phyloP scores from a whole-genome alignment of 176 grass and related monocot genomes.

The Hyparrhenia diplandra region DNA sequence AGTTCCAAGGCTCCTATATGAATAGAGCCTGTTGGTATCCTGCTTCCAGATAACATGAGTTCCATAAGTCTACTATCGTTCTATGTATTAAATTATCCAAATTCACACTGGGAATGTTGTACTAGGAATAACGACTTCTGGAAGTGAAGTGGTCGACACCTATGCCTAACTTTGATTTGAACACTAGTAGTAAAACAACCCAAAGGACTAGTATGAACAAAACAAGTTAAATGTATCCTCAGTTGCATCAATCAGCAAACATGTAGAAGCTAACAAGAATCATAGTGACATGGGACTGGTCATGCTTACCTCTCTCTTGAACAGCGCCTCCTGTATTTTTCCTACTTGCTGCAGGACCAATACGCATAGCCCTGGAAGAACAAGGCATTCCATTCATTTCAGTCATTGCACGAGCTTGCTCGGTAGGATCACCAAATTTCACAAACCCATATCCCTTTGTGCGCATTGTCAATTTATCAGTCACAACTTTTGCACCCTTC shows the following conservation, averaged over 20 bases:
- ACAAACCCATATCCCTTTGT: slow-evolving; percentile 99
- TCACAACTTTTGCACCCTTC: slow-evolving; percentile 96
- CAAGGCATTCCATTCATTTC: slow-evolving; percentile 98
- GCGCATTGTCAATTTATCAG: slow-evolving; percentile 81
- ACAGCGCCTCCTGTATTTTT: slow-evolving; percentile 53
- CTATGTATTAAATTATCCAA: slow-evolving; percentile 70
- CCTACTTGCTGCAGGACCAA: slow-evolving; percentile 83
- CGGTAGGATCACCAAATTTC: slow-evolving; percentile 75
- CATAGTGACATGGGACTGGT: neutral
- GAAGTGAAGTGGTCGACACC: slow-evolving; percentile 17
- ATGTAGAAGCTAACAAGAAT: neutral
- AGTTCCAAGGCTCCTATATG: slow-evolving; percentile 56
- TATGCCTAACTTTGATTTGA: slow-evolving; percentile 38
- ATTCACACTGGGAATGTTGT: slow-evolving; percentile 41
- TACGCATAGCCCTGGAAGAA: slow-evolving; percentile 85
- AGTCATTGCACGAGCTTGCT: slow-evolving; percentile 90
- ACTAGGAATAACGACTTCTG: slow-evolving; percentile 32
- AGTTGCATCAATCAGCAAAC: slow-evolving; percentile 13
- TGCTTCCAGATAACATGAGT: slow-evolving; percentile 94
- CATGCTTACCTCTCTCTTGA: slow-evolving; percentile 74
- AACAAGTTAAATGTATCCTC: slow-evolving; percentile 17
- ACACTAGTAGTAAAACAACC: slow-evolving; percentile 26
- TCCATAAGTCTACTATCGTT: slow-evolving; percentile 71
- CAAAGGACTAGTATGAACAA: neutral
- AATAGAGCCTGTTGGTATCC: slow-evolving; percentile 77